Conservation (phyloP, 2,329 filamentous ascomycete genomes). For the Apiospora kogelbergensis region DNA sequence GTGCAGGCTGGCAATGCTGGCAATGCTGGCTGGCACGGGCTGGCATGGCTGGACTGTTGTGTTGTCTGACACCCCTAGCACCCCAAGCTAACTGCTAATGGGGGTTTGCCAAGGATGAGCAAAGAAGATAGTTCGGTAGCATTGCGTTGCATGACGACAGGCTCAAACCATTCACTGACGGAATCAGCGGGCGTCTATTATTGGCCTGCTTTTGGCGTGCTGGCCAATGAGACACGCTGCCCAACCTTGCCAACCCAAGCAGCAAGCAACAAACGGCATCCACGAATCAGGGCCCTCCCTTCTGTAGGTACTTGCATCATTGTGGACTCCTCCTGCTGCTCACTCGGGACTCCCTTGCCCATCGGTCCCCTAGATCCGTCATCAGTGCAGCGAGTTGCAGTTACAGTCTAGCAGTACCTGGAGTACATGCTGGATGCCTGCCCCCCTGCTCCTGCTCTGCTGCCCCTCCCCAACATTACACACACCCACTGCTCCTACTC, state of each 20-base stretch:
- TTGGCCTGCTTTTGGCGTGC: neutral
- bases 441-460: neutral
- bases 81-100: neutral
- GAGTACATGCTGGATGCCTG: neutral
- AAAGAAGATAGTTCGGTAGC: neutral
- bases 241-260: neutral
- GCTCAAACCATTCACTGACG: neutral
- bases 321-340: neutral
- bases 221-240: neutral
- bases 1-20: neutral
- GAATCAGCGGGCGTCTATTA: neutral
- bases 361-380: constrained; percentile 4
- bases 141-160: constrained; percentile 7
- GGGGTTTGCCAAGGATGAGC: neutral
- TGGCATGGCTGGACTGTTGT: neutral
- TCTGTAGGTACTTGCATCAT: neutral
- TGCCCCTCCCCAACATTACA: neutral
- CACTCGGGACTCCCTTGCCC: neutral
- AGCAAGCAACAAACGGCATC: neutral
- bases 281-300: neutral
- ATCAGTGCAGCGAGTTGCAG: neutral
- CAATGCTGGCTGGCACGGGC: neutral
- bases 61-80: neutral
- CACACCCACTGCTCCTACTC: too few species aligned
- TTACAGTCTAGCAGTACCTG: too few species aligned